Percentiles rank a stretch among this genome's conserved stretches.
Conservation (phyloP, 371 early-diverging fungal genomes). For the Entomophthora muscae region DNA sequence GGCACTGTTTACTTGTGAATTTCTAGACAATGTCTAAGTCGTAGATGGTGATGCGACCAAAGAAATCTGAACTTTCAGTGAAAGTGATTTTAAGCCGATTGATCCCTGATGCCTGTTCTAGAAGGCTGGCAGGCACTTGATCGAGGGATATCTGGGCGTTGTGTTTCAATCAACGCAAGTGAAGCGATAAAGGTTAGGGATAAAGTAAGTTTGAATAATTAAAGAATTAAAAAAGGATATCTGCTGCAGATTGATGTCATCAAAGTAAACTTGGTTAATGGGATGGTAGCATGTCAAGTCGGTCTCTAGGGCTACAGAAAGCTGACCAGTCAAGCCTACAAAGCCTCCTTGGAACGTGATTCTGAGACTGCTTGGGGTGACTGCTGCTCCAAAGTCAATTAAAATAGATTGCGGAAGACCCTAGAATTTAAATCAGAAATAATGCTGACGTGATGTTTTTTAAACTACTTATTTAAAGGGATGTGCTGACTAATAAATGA, state of each 20-base stretch:
- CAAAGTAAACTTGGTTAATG: conserved; percentile 33
- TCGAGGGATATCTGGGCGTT: not conserved
- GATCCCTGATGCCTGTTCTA: not conserved
- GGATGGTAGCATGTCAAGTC: conserved; percentile 23
- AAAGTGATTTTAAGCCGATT: conserved; percentile 44
- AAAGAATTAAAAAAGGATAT: conserved; percentile 11
- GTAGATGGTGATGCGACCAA: conserved; percentile 74
- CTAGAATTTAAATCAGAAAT: too few species aligned
- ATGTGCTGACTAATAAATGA: too few species aligned
- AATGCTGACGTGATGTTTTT: too few species aligned
- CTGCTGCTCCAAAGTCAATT: conserved; percentile 44
- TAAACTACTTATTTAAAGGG: too few species aligned
- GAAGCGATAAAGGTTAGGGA: not conserved
- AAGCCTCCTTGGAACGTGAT: conserved; percentile 90
- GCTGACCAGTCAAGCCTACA: conserved; percentile 49
- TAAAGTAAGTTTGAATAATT: not conserved
- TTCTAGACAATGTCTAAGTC: conserved; percentile 37
- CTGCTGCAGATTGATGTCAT: conserved; percentile 48
- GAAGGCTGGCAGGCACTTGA: not conserved
- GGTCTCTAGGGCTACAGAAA: conserved; percentile 14
- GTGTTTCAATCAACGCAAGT: not conserved
- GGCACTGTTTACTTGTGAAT: too few species aligned
- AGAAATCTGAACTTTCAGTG: conserved; percentile 68
- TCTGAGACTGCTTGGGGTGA: conserved; percentile 19
- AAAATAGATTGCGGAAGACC: conserved; percentile 67